Base-by-base conservation (phyloP, 495 filamentous ascomycete species). In the Penicillium lagena region DNA sequence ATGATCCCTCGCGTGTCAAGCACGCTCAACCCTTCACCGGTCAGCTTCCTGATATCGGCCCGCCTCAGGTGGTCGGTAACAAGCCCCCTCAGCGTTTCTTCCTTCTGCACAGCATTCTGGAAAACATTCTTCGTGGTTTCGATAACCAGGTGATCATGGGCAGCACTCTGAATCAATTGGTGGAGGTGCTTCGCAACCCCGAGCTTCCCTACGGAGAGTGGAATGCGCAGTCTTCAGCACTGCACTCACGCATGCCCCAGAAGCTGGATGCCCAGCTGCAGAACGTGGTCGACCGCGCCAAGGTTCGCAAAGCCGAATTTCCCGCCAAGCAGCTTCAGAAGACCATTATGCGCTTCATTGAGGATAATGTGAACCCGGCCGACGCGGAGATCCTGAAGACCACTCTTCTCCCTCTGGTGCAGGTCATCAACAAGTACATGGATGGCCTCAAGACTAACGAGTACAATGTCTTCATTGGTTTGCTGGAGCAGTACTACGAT, bases 91-190 rank as follows among this genome's bases (percentile, higher is more conserved):
- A 99, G 73, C 73, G 79, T 42, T 96, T 96, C 67, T 67, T 78
- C 12, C 71, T 89, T 28, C 75, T 91, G 9, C 79, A 83, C 66
- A 81, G 73, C 64, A 86, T 89, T 45, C 78, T 99, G 29, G 71
- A 79, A 60, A 89, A 97, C 65, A 97, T 97, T 50, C 77, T 99
- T 39, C 76, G 83, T 58, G 93, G 93, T 39, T 99, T 85, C 63
- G 93, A 99, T 64, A 99, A 99, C 75, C 89, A 95, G 60, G 83
- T 96, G 41, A 89, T 96, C 65, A 96, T 99, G 94, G 75, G 78
- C 31, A 65, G 78, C 45, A 93, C 89, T 7, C 73, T 99, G 31
- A 91, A 90, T 71, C 88, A 93, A 53, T 76, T 99, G 29, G 80
- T 95, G 14, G 81, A 89, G 39, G 91, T 99, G 6, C 80, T 99